Percentiles rank a stretch among this genome's conserved stretches.
Conservation (phyloP, 306 rosid genomes). For the Arachis hypogaea region DNA sequence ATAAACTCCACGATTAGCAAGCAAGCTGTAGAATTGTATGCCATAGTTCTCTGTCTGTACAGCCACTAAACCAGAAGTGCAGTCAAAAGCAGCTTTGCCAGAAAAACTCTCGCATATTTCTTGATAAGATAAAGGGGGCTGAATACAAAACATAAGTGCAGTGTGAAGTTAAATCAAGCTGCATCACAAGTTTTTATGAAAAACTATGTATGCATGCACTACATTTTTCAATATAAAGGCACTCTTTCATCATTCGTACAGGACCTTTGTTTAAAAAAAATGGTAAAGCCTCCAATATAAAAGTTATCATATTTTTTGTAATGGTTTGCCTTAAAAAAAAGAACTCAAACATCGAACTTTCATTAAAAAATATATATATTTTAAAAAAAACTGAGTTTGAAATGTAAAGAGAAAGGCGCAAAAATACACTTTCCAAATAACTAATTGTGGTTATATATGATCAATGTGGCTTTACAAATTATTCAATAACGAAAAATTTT, state of each 20-base stretch:
- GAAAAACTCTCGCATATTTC: constrained; percentile 53
- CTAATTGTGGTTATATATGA: constrained; percentile 1
- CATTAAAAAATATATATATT: background rate
- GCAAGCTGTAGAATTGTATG: constrained; percentile 83
- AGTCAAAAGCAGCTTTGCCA: constrained; percentile 69
- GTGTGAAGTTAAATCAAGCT: constrained; percentile 19
- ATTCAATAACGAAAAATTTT: constrained; percentile 6
- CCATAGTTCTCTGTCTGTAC: constrained; percentile 77
- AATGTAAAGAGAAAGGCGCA: too few relatives aligned
- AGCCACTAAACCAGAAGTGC: constrained; percentile 74
- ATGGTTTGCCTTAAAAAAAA: background rate
- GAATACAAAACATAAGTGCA: constrained; percentile 33
- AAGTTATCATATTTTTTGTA: background rate
- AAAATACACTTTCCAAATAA: constrained; percentile 16
- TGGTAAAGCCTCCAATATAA: background rate
- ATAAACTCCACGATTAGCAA: constrained; percentile 77
- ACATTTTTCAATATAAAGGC: background rate
- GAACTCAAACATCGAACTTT: constrained; percentile 3
- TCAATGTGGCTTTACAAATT: constrained; percentile 7
- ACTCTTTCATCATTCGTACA: background rate
- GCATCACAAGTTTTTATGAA: constrained; percentile 16
- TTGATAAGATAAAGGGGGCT: constrained; percentile 69
- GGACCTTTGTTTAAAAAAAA: constrained; percentile 6
- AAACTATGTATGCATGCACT: background rate
- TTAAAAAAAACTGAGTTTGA: too few relatives aligned